Conservation (phyloP, 2,329 filamentous ascomycete species). For the Aspergillus quadricinctus region DNA sequence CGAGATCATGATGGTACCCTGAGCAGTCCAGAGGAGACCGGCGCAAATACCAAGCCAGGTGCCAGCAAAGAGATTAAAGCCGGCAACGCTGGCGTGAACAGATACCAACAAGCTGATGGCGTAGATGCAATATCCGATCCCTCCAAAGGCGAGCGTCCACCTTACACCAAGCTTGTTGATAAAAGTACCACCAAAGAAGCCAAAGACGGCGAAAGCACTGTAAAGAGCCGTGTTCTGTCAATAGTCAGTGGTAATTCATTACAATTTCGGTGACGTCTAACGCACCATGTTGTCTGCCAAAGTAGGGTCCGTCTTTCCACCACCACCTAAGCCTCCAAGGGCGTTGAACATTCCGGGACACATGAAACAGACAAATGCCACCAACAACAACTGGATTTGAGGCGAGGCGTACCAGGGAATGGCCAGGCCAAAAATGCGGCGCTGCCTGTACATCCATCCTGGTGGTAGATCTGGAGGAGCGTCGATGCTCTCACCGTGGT, state of each 20-base stretch:
- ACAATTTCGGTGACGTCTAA: not conserved
- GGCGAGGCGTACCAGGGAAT: conserved; percentile 67
- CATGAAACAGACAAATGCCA: conserved; percentile 63
- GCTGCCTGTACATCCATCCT: conserved; percentile 54
- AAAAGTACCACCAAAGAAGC: conserved; percentile 54
- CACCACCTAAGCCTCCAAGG: conserved; percentile 56
- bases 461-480: conserved; percentile 3
- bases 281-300: conserved; percentile 50
- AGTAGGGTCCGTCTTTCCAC: conserved; percentile 49
- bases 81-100: conserved; percentile 42
- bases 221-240: conserved; percentile 61
- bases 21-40: conserved; percentile 45
- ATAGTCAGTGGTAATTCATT: not conserved
- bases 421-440: conserved; percentile 47
- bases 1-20: conserved; percentile 60
- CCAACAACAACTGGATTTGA: conserved; percentile 61
- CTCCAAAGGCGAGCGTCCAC: conserved; percentile 38
- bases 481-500: not conserved
- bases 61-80: conserved; percentile 46
- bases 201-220: conserved; percentile 62
- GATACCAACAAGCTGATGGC: conserved; percentile 33
- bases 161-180: conserved; percentile 40
- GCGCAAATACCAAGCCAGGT: conserved; percentile 46
- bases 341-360: conserved; percentile 67
- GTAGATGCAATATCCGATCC: conserved; percentile 44